Evolutionary conservation across 192 early-diverging fungal species (phyloP).

Genomic region (Coemansia biformis): DNA sequence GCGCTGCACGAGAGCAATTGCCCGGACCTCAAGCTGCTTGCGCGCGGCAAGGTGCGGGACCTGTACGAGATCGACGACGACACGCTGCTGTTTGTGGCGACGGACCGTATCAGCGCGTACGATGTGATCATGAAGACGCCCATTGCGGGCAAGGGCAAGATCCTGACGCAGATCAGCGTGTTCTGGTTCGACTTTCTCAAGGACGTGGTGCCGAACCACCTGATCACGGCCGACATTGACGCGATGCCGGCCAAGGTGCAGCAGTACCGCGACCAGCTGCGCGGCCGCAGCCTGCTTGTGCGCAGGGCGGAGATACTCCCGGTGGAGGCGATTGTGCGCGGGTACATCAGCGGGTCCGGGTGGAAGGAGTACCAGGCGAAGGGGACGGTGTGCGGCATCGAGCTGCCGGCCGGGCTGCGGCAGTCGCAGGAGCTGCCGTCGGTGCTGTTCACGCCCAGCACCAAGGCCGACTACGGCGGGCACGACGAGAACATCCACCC

Average conservation of each 20-base stretch:
- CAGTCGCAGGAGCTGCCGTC: constrained; percentile 80
- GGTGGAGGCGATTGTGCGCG: constrained; percentile 97
- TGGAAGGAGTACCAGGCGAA: constrained; percentile 92
- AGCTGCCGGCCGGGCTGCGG: constrained; percentile 67
- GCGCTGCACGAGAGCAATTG: constrained; percentile 67
- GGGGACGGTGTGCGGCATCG: constrained; percentile 91
- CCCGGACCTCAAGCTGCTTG: constrained; percentile 88
- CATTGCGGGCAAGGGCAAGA: constrained; percentile 94
- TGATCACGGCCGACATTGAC: constrained; percentile 90
- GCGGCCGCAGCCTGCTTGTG: constrained; percentile 88
- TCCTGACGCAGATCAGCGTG: constrained; percentile 88
- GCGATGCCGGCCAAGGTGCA: constrained; percentile 85
- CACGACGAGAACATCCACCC: constrained; percentile 99
- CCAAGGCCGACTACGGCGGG: constrained; percentile 97
- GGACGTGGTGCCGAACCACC: constrained; percentile 90
- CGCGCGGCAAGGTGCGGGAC: constrained; percentile 95
- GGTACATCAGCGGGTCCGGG: constrained; percentile 95
- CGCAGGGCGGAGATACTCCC: constrained; percentile 86
- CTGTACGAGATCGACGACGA: constrained; percentile 88
- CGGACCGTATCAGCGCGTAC: constrained; percentile 95
- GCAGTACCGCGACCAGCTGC: constrained; percentile 83
- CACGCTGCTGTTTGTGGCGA: constrained; percentile 91
- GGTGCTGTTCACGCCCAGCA: constrained; percentile 93
- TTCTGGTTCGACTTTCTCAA: constrained; percentile 94
- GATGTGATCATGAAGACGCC: constrained; percentile 96